Percentiles rank a stretch among this genome's conserved stretches.
Evolutionary conservation across 352 stramenopile species (phyloP).

Genomic region (Phytophthora agathidicida): DNA sequence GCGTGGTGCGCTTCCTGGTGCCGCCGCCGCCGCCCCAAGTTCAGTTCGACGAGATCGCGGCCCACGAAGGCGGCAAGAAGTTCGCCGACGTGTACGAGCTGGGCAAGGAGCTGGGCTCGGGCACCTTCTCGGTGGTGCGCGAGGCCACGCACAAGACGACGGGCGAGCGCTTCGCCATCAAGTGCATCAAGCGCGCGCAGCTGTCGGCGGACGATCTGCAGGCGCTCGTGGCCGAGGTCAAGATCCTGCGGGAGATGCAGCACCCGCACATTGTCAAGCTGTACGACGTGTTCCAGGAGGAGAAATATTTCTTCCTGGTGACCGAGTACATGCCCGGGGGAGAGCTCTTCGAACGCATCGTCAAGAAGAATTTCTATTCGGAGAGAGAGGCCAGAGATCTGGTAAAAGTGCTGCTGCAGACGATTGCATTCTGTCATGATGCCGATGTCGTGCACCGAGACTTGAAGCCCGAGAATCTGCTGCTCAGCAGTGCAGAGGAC

Average conservation of each 20-base stretch:
- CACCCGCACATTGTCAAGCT: constrained; percentile 91
- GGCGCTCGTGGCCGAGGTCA: constrained; percentile 79
- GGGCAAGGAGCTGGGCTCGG: constrained; percentile 69
- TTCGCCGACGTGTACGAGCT: constrained; percentile 77
- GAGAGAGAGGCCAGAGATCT: constrained; percentile 82
- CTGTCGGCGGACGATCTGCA: constrained; percentile 69
- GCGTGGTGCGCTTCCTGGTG: constrained; percentile 71
- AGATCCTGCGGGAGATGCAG: constrained; percentile 84
- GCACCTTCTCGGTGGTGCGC: constrained; percentile 77
- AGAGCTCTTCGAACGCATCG: constrained; percentile 88
- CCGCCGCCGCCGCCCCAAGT: constrained; percentile 40
- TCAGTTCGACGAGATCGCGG: constrained; percentile 41
- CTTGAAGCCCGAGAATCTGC: constrained; percentile 97
- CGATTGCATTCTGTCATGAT: constrained; percentile 88
- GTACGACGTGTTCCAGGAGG: constrained; percentile 91
- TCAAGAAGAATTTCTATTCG: constrained; percentile 89
- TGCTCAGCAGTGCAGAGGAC: constrained; percentile 79
- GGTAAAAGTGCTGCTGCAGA: constrained; percentile 79
- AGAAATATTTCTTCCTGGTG: constrained; percentile 96
- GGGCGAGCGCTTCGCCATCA: constrained; percentile 66
- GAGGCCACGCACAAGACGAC: constrained; percentile 59
- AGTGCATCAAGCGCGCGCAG: constrained; percentile 89
- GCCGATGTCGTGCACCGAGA: constrained; percentile 93
- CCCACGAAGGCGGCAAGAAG: constrained; percentile 27
- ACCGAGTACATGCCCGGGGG: constrained; percentile 94